Evolutionary conservation across 768 basidiomycete species (phyloP).

Genomic region (Hypholoma sublateritium): DNA sequence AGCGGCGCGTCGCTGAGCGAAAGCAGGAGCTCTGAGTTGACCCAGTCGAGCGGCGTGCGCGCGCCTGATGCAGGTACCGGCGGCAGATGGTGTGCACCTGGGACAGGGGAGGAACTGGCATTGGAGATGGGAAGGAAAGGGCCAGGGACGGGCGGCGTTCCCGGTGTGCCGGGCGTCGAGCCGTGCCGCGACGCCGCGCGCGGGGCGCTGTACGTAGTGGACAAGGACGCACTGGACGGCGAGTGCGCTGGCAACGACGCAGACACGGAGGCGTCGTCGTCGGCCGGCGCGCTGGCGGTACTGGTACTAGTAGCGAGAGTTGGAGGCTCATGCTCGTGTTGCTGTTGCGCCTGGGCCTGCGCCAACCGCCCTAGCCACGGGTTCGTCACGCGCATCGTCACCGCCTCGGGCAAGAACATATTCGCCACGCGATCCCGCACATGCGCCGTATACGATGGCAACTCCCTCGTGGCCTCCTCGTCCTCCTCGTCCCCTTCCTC

Average conservation of each 20-base stretch:
- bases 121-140: not conserved
- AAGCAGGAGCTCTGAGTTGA: conserved; percentile 82
- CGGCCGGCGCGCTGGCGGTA: too few relatives aligned
- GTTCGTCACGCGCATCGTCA: conserved; percentile 62
- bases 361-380: conserved; percentile 43
- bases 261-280: too few relatives aligned
- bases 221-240: too few relatives aligned
- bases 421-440: conserved; percentile 87
- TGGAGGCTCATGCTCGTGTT: too few relatives aligned
- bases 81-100: conserved; percentile 33
- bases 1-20: conserved; percentile 24
- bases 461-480: conserved; percentile 48
- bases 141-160: not conserved
- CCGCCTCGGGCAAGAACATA: conserved; percentile 65
- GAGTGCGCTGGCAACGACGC: too few relatives aligned
- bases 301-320: too few relatives aligned
- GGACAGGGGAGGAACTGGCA: not conserved
- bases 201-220: too few relatives aligned
- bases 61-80: conserved; percentile 39
- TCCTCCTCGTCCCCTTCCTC: conserved; percentile 3
- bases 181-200: not conserved
- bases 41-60: conserved; percentile 65
- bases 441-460: conserved; percentile 89
- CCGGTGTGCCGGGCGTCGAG: not conserved
- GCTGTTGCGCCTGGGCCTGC: not conserved